phyloP scores from a whole-genome alignment of 352 stramenopile genomes.

The Globisporangium paroecandrum region DNA sequence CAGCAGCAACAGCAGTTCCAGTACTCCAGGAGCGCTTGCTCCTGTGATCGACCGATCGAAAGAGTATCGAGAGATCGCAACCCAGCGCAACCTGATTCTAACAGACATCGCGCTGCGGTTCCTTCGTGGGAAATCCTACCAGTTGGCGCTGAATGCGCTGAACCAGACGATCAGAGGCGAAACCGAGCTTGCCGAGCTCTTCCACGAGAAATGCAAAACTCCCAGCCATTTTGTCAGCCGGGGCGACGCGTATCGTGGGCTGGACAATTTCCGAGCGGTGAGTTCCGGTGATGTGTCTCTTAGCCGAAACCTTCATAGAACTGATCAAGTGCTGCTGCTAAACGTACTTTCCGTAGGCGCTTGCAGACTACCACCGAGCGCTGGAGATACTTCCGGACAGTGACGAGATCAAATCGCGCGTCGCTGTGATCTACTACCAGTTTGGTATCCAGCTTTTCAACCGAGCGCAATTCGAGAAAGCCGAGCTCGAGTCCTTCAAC shows the following conservation, averaged over 20 bases:
- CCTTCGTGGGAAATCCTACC: conserved; percentile 48
- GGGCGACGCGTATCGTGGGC: conserved; percentile 68
- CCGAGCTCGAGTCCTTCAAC: conserved; percentile 65
- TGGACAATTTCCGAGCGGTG: conserved; percentile 72
- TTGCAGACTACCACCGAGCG: conserved; percentile 77
- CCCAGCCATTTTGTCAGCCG: conserved; percentile 64
- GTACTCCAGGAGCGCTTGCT: not conserved
- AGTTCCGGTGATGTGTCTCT: conserved; percentile 2
- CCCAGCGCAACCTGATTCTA: conserved; percentile 70
- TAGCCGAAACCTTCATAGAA: not conserved
- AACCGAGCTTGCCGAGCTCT: conserved; percentile 40
- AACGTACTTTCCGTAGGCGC: conserved; percentile 28
- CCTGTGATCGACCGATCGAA: conserved; percentile 32
- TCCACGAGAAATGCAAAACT: conserved; percentile 40
- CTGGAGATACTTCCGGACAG: conserved; percentile 54
- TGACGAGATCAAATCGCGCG: conserved; percentile 48
- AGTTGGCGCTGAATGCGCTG: conserved; percentile 75
- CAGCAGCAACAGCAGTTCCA: not conserved
- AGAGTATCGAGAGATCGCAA: conserved; percentile 61
- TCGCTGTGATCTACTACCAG: conserved; percentile 77
- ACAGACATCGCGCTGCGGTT: conserved; percentile 68
- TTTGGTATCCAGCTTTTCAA: conserved; percentile 84
- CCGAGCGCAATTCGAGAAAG: conserved; percentile 61
- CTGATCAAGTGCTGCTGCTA: not conserved
- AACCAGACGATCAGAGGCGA: conserved; percentile 74